Conservation (phyloP, 495 filamentous ascomycete genomes). For the Tuber umbilicatum region DNA sequence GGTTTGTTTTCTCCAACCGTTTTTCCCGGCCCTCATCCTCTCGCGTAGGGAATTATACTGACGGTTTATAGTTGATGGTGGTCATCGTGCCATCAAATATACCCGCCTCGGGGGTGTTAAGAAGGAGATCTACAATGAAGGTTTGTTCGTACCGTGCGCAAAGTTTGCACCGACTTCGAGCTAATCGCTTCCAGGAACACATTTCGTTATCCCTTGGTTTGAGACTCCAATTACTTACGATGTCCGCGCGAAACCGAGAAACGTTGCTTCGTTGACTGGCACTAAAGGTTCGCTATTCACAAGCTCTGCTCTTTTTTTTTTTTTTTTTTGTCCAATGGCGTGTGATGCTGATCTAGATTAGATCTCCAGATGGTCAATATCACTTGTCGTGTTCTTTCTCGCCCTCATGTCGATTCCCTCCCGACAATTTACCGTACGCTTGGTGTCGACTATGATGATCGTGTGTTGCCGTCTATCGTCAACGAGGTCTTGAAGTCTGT, state of each 20-base stretch:
- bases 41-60: slow-evolving; percentile 9
- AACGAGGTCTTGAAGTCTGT: slow-evolving; percentile 99
- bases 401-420: slow-evolving; percentile 77
- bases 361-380: slow-evolving; percentile 99
- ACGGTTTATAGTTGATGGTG: slow-evolving; percentile 71
- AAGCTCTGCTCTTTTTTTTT: background rate
- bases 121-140: slow-evolving; percentile 95
- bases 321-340: background rate
- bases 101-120: slow-evolving; percentile 85
- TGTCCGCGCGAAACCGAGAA: slow-evolving; percentile 93
- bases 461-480: slow-evolving; percentile 93
- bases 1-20: slow-evolving; percentile 45
- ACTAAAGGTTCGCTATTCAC: slow-evolving; percentile 56
- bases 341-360: background rate
- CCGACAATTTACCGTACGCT: slow-evolving; percentile 96
- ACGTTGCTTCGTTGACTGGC: slow-evolving; percentile 92
- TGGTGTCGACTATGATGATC: slow-evolving; percentile 92
- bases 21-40: background rate
- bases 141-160: slow-evolving; percentile 38
- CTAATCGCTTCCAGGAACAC: slow-evolving; percentile 60
- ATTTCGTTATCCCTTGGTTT: slow-evolving; percentile 89
- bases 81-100: slow-evolving; percentile 98
- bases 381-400: slow-evolving; percentile 96
- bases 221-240: slow-evolving; percentile 96
- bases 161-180: slow-evolving; percentile 5